Evolutionary conservation across 140 eudicot species (phyloP).

Genomic region (Stevia rebaudiana): DNA sequence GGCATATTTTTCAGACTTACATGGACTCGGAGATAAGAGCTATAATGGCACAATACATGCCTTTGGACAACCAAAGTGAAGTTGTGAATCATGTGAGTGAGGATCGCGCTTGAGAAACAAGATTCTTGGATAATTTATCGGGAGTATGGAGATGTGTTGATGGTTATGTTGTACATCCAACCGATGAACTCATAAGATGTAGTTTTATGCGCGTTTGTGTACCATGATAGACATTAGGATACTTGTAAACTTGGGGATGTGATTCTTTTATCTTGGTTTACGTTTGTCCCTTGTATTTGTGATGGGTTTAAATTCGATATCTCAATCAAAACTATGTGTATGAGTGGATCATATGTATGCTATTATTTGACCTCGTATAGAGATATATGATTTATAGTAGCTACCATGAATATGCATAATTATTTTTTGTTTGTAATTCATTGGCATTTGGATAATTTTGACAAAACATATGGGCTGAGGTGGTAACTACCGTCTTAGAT

Average conservation of each 20-base stretch:
- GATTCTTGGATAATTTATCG: slow-evolving; percentile 4
- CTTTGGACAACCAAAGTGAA: slow-evolving; percentile 77
- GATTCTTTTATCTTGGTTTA: slow-evolving; percentile 10
- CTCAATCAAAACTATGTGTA: neutral
- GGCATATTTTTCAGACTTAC: slow-evolving; percentile 47
- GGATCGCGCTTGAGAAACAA: slow-evolving; percentile 42
- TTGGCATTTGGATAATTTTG: no score
- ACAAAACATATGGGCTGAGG: no score
- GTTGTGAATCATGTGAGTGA: slow-evolving; percentile 55
- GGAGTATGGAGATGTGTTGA: slow-evolving; percentile 27
- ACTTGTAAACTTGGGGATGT: slow-evolving; percentile 25
- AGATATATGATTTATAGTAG: neutral
- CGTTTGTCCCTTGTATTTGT: slow-evolving; percentile 15
- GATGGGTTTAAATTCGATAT: neutral
- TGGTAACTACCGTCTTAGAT: no score
- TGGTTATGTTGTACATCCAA: slow-evolving; percentile 27
- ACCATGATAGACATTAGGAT: slow-evolving; percentile 28
- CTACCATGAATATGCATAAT: no score
- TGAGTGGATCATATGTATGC: neutral
- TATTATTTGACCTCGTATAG: neutral
- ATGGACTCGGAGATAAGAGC: slow-evolving; percentile 98
- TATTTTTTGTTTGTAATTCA: no score
- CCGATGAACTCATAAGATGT: slow-evolving; percentile 34
- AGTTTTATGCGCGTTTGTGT: slow-evolving; percentile 26
- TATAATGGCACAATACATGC: slow-evolving; percentile 93